A percentile compares a stretch with the other conserved stretches of the same genome.
These are phyloP conservation scores for Microbotryomycetes sp. DNA, from an alignment of 1,284 basidiomycete species.

Conservation along the genomic window DNA sequence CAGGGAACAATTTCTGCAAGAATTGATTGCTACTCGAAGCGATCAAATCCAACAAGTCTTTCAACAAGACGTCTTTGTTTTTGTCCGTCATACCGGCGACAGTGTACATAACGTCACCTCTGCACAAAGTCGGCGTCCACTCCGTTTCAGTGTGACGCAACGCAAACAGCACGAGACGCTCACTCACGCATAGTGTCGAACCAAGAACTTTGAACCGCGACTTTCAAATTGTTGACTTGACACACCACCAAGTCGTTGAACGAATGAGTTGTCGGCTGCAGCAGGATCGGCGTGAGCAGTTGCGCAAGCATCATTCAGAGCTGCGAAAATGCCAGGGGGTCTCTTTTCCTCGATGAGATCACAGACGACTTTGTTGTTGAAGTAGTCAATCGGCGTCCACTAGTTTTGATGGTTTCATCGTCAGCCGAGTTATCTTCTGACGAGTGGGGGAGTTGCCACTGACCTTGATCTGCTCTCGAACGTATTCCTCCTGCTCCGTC, in stretches of 20 bases:
- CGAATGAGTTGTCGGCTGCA: constrained; percentile 95
- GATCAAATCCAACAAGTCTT: constrained; percentile 88
- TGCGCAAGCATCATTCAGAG: constrained; percentile 95
- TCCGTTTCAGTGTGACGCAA: constrained; percentile 75
- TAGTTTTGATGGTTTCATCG: too few relatives aligned
- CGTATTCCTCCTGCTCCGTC: constrained; percentile 99
- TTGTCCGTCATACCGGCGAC: constrained; percentile 98
- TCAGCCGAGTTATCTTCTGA: too few relatives aligned
- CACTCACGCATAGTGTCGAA: constrained; percentile 91
- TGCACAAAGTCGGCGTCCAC: constrained; percentile 78
- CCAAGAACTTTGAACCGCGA: constrained; percentile 83
- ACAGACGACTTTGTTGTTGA: constrained; percentile 89
- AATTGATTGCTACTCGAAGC: constrained; percentile 73
- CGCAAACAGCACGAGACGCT: constrained; percentile 12
- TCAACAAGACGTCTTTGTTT: constrained; percentile 96
- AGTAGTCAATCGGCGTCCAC: constrained; percentile 98
- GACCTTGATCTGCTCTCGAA: constrained; percentile 85
- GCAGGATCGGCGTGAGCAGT: constrained; percentile 96
- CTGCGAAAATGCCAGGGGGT: constrained; percentile 95
- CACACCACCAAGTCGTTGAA: constrained; percentile 70
- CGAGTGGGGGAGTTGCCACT: too few relatives aligned
- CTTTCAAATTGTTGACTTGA: constrained; percentile 69
- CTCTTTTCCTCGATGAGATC: constrained; percentile 94
- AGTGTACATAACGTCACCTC: constrained; percentile 98
- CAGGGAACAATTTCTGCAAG: constrained; percentile 83